Evolutionary conservation across 371 early-diverging fungal species (phyloP).

Genomic region (Lichtheimia ramosa): DNA sequence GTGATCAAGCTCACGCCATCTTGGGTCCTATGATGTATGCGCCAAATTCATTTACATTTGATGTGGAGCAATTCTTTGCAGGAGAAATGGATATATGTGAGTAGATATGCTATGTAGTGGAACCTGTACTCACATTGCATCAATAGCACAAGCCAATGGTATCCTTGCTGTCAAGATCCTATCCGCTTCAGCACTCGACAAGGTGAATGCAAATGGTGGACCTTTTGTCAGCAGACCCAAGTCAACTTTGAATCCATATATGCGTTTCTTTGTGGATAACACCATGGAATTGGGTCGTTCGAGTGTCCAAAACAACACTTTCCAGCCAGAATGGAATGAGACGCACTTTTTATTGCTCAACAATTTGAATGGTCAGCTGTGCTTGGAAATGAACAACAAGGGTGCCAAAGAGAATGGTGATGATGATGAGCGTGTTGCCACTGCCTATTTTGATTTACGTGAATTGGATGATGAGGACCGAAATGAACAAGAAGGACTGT

Average conservation of each 20-base stretch:
- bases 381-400: constrained; percentile 36
- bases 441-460: constrained; percentile 50
- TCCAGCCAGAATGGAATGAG: constrained; percentile 62
- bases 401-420: constrained; percentile 16
- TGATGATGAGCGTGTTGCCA: constrained; percentile 37
- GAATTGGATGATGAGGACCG: constrained; percentile 47
- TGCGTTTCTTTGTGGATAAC: constrained; percentile 70
- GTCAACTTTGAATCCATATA: constrained; percentile 68
- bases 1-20: constrained; percentile 75
- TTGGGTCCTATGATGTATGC: constrained; percentile 82
- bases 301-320: constrained; percentile 54
- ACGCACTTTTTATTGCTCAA: constrained; percentile 56
- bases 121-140: not conserved
- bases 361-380: constrained; percentile 52
- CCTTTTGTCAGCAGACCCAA: constrained; percentile 31
- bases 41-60: constrained; percentile 82
- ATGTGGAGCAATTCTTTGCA: constrained; percentile 81
- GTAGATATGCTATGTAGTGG: not conserved
- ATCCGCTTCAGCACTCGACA: constrained; percentile 75
- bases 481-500: constrained; percentile 32
- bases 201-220: constrained; percentile 19
- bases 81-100: constrained; percentile 56
- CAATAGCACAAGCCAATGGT: constrained; percentile 68
- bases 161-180: constrained; percentile 81
- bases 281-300: constrained; percentile 71